These are phyloP conservation scores for Penicillium sp. DNA, from an alignment of 2,329 filamentous ascomycete genomes.

Conservation along the genomic window DNA sequence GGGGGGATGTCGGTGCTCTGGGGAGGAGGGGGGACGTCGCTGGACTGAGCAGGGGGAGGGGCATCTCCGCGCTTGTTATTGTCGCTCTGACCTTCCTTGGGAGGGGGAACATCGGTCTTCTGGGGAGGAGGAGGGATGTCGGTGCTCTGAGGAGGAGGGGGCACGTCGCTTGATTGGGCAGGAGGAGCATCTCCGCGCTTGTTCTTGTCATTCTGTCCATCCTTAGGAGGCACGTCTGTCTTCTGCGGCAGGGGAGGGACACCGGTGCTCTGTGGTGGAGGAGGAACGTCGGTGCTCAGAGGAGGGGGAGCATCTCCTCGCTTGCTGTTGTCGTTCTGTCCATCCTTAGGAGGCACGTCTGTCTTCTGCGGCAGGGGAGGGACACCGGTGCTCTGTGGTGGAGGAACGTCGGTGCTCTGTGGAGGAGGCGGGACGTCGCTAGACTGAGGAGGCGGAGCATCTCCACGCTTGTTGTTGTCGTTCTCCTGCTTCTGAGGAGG, in stretches of 20 bases:
- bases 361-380: no score
- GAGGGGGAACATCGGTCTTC: background rate
- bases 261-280: background rate
- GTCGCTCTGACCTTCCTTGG: background rate
- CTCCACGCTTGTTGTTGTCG: background rate
- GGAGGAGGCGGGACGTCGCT: background rate
- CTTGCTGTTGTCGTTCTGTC: no score
- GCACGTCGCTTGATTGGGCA: no score
- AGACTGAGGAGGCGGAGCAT: background rate
- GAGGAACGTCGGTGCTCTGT: background rate
- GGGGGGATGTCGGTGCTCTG: background rate
- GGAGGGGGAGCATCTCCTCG: background rate
- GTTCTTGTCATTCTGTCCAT: no score
- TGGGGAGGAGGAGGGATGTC: background rate
- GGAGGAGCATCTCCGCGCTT: no score
- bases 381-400: background rate
- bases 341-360: background rate
- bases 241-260: no score
- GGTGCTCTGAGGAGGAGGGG: background rate
- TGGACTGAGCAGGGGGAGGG: background rate
- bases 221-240: no score
- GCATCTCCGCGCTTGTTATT: background rate
- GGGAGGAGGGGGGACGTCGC: background rate
- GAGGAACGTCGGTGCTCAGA: background rate
- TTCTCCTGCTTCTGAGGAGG: conserved; percentile 1